A percentile compares a stretch with the other conserved stretches of the same genome.
Evolutionary conservation across 768 basidiomycete genomes (phyloP).

Genomic region (Leccinum ochraceum): DNA sequence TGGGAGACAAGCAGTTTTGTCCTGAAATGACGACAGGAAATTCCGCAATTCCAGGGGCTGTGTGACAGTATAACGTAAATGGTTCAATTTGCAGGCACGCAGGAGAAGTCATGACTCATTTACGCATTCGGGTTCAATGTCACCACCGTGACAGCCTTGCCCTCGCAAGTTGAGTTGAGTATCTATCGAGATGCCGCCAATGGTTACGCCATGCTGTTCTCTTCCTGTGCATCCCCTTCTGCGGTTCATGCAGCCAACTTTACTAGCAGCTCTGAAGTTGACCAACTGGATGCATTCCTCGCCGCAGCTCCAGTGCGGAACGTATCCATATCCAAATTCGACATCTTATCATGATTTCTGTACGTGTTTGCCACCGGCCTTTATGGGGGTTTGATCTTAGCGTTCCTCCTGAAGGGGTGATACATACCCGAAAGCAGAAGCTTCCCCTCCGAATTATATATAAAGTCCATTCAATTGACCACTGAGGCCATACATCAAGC

Average conservation of each 20-base stretch:
- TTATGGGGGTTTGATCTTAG: background rate
- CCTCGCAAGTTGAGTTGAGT: background rate
- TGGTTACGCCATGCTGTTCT: slow-evolving; percentile 11
- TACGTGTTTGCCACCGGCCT: slow-evolving; percentile 8
- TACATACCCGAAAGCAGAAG: slow-evolving; percentile 1
- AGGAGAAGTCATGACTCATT: background rate
- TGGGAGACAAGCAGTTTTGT: background rate
- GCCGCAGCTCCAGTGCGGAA: background rate
- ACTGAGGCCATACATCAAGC: background rate
- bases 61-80: background rate
- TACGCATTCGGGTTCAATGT: background rate
- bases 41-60: background rate
- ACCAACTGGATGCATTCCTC: background rate
- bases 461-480: background rate
- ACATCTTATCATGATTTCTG: slow-evolving; percentile 14
- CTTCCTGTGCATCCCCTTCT: slow-evolving; percentile 11
- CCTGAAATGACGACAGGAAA: background rate
- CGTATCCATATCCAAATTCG: slow-evolving; percentile 18
- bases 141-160: slow-evolving; percentile 6
- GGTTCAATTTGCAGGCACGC: background rate
- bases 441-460: background rate
- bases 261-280: background rate
- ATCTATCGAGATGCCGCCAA: background rate
- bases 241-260: background rate
- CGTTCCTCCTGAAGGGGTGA: background rate